Conservation (phyloP, 2,329 filamentous ascomycete genomes). For the Arthrobotrys sphaeroides region DNA sequence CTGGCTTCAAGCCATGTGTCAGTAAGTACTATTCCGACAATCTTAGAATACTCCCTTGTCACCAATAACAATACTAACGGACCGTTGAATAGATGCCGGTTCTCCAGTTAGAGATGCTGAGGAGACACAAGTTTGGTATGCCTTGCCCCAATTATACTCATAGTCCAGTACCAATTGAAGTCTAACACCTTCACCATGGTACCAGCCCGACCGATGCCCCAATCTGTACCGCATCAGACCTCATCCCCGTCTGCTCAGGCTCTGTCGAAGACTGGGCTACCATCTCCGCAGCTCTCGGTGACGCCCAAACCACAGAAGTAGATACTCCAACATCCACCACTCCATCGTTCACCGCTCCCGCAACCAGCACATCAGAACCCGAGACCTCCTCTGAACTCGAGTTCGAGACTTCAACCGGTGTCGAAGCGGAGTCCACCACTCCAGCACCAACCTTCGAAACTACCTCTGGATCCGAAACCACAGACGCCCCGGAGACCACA, state of each 20-base stretch:
- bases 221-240: constrained; percentile 35
- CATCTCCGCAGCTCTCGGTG: constrained; percentile 23
- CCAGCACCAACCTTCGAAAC: not conserved
- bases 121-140: constrained; percentile 44
- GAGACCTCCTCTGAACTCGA: constrained; percentile 5
- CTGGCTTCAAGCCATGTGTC: constrained; percentile 45
- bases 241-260: constrained; percentile 41
- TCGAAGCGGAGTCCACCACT: not conserved
- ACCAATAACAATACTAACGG: no score
- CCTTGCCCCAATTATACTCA: not conserved
- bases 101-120: constrained; percentile 18
- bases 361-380: not conserved
- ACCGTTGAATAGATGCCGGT: constrained; percentile 32
- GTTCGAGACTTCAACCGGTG: not conserved
- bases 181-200: not conserved
- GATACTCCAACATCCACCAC: not conserved
- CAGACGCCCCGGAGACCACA: not conserved
- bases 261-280: constrained; percentile 36
- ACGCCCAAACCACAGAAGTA: not conserved
- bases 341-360: not conserved
- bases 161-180: not conserved
- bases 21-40: constrained; percentile 14
- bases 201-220: constrained; percentile 45
- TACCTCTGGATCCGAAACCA: not conserved
- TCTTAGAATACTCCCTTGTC: not conserved